Base-by-base conservation (phyloP, 805 yeast species). In the Saccharomycopsis vini region DNA sequence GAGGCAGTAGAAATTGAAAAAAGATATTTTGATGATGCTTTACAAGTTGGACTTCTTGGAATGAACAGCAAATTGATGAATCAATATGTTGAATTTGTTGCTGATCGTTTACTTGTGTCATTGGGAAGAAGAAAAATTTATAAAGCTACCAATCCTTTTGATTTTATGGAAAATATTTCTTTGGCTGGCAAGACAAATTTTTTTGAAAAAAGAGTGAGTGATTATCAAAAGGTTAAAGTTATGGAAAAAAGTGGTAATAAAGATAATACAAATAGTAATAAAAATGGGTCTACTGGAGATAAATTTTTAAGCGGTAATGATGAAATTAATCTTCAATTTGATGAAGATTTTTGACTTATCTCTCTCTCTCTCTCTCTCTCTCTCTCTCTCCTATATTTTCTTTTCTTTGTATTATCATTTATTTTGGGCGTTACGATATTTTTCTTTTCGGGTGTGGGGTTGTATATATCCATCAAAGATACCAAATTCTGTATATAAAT, bases 221-320 rank as follows among this genome's bases (percentile, higher is more conserved):
- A 90, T 68, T 90, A 90, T 70, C 98, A 90, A 71, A 90, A 90
- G 72, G 97, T 97, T 45, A 97, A 97, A 71, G 98, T 90, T 59
- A 90, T 90, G 92, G 90, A 95, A 53, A 72, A 72, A 54, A 64
- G 77, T 43, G 36, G 21, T 18, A 6, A 15, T 33, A 6, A 6
- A 5, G 18, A 18, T 18, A 16, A 30, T 7, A 16, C 6, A 16
- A 24, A 24, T 10, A 24, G 28, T 24, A 10, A 24, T 13, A 26
- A 26, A 13, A 10, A 9, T 26, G 30, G 12, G 9, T 26, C 30
- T 26, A 26, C 30, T n/a, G n/a, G n/a, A n/a, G n/a, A n/a, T 7
- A 16, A 9, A 6, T 9, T 26, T 26, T 12, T 12, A 26, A 26
- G 10, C 12, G 12, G 29, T 26, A 26, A 7, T 9, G 24, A 23